Evolutionary conservation across 2,329 filamentous ascomycete species (phyloP).

Genomic region (Arthrobotrys pseudoclavata): DNA sequence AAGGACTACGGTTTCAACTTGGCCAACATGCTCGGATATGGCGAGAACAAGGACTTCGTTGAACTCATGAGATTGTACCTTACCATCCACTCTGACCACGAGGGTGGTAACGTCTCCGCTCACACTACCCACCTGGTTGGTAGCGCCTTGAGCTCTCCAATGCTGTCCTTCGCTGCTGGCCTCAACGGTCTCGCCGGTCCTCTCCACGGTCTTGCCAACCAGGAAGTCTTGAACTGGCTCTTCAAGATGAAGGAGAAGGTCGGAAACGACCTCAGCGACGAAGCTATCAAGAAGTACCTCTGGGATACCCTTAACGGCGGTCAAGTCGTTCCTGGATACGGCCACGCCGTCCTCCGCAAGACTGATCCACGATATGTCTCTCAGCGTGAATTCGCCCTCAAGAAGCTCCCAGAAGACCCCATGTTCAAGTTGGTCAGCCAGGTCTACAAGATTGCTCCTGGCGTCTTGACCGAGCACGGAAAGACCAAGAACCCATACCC

Average conservation of each 20-base stretch:
- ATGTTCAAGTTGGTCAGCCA: conserved; percentile 99
- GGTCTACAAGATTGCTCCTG: conserved; percentile 99
- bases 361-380: conserved; percentile 99
- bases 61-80: conserved; percentile 99
- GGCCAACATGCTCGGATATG: conserved; percentile 98
- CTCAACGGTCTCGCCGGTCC: conserved; percentile 98
- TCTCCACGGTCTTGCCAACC: conserved; percentile 98
- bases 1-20: conserved; percentile 99
- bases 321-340: conserved; percentile 97
- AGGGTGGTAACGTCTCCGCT: conserved; percentile 98
- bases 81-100: conserved; percentile 99
- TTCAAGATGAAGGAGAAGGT: conserved; percentile 97
- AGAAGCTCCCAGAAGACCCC: conserved; percentile 94
- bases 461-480: conserved; percentile 98
- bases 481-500: conserved; percentile 99
- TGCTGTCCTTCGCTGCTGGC: conserved; percentile 95
- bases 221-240: conserved; percentile 99
- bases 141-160: conserved; percentile 94
- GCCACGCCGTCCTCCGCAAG: conserved; percentile 99
- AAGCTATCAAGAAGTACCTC: conserved; percentile 97
- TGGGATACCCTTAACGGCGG: conserved; percentile 96
- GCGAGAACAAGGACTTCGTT: conserved; percentile 93
- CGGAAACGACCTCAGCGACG: conserved; percentile 94
- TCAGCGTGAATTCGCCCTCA: conserved; percentile 95
- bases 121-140: conserved; percentile 99